Evolutionary conservation across 108 stramenopile genomes (phyloP).

Genomic region (Skeletonema menzelii): DNA sequence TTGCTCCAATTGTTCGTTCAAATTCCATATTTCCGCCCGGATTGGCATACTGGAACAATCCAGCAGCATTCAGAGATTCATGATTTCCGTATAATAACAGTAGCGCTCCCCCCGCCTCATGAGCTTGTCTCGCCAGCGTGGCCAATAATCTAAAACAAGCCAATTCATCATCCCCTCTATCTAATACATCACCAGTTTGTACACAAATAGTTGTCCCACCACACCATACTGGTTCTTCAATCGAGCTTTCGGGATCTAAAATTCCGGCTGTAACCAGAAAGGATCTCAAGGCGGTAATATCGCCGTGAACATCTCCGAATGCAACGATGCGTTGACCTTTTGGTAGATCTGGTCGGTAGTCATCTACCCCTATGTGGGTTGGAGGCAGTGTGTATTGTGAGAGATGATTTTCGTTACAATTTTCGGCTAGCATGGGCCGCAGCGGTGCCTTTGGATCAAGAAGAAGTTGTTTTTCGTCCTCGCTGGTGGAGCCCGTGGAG

Average conservation of each 20-base stretch:
- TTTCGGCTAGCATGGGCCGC: constrained; percentile 20
- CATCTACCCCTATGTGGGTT: constrained; percentile 29
- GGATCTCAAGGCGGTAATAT: constrained; percentile 49
- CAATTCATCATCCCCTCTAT: constrained; percentile 73
- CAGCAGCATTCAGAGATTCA: constrained; percentile 72
- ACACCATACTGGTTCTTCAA: constrained; percentile 42
- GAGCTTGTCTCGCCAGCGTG: constrained; percentile 61
- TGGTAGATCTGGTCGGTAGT: constrained; percentile 30
- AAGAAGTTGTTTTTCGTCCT: background rate
- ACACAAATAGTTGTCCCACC: constrained; percentile 67
- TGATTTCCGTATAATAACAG: constrained; percentile 78
- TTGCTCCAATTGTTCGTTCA: constrained; percentile 36
- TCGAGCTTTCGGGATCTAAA: constrained; percentile 20
- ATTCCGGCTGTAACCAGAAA: constrained; percentile 48
- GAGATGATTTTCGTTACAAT: constrained; percentile 11
- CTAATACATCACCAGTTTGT: constrained; percentile 80
- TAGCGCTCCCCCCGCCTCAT: constrained; percentile 47
- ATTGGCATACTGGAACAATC: constrained; percentile 72
- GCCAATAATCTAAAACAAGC: constrained; percentile 59
- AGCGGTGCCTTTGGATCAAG: constrained; percentile 23
- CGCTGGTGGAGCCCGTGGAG: background rate
- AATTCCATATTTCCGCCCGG: constrained; percentile 60
- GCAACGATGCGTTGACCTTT: constrained; percentile 62
- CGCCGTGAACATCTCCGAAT: constrained; percentile 84
- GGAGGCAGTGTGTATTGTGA: constrained; percentile 32